phyloP scores from a whole-genome alignment of 129 eudicot species.

The Oenanthe sinensis region DNA sequence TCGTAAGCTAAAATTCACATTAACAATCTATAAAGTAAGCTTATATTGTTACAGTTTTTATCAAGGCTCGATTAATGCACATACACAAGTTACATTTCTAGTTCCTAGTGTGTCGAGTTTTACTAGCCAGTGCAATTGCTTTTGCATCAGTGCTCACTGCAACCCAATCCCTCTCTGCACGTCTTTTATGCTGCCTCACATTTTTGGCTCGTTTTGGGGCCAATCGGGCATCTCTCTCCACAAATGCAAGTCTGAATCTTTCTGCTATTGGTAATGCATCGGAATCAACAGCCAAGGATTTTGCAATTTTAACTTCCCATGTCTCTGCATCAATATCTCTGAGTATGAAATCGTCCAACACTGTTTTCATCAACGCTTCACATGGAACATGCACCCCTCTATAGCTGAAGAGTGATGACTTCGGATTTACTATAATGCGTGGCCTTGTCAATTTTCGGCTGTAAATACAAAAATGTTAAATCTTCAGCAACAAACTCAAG shows the following conservation, averaged over 20 bases:
- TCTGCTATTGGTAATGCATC: constrained; percentile 73
- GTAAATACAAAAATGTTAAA: constrained; percentile 15
- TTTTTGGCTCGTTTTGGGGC: constrained; percentile 97
- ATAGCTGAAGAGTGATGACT: constrained; percentile 65
- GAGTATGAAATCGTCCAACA: constrained; percentile 53
- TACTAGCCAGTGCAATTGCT: constrained; percentile 73
- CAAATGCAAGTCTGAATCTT: constrained; percentile 82
- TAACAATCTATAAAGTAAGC: not conserved
- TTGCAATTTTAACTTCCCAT: constrained; percentile 42
- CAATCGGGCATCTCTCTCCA: constrained; percentile 78
- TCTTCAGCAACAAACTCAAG: not conserved
- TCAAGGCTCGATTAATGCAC: not conserved
- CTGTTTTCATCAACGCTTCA: constrained; percentile 42
- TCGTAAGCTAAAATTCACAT: too few relatives aligned
- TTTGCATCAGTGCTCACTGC: constrained; percentile 51
- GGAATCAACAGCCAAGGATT: constrained; percentile 21
- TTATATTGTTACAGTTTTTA: not conserved
- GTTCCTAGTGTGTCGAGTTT: constrained; percentile 34
- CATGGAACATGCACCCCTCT: constrained; percentile 55
- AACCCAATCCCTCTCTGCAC: constrained; percentile 71
- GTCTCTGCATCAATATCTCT: constrained; percentile 64
- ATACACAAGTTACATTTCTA: not conserved
- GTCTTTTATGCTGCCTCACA: constrained; percentile 78
- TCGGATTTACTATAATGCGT: constrained; percentile 68
- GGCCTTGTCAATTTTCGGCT: constrained; percentile 92